Evolutionary conservation across 306 rosid genomes (phyloP), one percentile per base, ranked within the genome.

Genomic region (Begonia fuchsioides): DNA sequence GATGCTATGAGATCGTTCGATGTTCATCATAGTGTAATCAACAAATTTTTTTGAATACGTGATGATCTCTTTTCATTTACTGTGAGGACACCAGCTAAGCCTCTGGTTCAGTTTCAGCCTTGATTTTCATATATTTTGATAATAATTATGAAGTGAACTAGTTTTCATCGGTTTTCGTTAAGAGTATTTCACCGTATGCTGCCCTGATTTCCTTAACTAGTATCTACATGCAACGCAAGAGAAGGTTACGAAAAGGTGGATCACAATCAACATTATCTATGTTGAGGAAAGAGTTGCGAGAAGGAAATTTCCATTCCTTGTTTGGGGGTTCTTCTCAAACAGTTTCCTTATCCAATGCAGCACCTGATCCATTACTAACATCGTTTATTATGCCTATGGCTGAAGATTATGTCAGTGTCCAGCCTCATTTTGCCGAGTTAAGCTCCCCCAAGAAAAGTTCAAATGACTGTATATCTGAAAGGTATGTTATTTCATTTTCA

Each of bases 231-330:
- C 97, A 84, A 74, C 93, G 87, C 65, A 90, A 79, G 69, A 84
- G 95, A 66, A 90, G 79, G 74, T 66, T 86, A 38, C 86, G 94
- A 7, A 90, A 79, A 76, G 77, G 92, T 57, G 97, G 90, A 60
- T 72, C 95, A 56, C 87, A 84, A 63, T 72, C 95, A 49, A 81
- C 97, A 1, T 82, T 84, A 20, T 76, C 95, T 32, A 56, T 90
- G 61, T 67, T 81, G 80, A 81, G 74, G 80, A 79, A 68, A 74
- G 95, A 81, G 72, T 83, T 90, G 52, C 74, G 81, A 56, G 94
- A 84, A 60, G 97, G 84, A 75, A 76, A 60, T 60, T 72, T 84
- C 59, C 97, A 76, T 48, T 81, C 94, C 61, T 87, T 84, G 46
- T 84, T 90, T 41, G 84, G n/a, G n/a, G n/a, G 92, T 13, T 81